These are phyloP conservation scores for Lyophyllum semitale DNA, from an alignment of 768 basidiomycete species.

Conservation along the genomic window DNA sequence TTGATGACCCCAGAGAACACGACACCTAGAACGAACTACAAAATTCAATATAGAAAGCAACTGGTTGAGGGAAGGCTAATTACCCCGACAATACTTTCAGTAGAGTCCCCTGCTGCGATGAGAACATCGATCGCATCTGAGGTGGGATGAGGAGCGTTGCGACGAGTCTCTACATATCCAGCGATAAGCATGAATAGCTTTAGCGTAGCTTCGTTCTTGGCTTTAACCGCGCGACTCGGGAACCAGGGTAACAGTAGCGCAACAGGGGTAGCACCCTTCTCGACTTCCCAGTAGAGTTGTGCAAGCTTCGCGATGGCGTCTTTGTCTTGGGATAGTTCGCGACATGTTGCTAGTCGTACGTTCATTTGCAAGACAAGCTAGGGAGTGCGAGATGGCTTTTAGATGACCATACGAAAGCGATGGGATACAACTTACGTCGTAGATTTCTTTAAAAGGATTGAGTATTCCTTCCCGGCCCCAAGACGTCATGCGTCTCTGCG, in stretches of 20 bases:
- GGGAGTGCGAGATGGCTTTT: neutral
- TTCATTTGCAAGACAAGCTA: constrained; percentile 23
- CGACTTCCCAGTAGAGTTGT: constrained; percentile 12
- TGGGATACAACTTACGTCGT: constrained; percentile 11
- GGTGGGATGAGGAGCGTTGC: constrained; percentile 9
- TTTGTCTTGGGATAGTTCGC: constrained; percentile 18
- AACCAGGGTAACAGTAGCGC: constrained; percentile 27
- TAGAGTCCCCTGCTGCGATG: constrained; percentile 17
- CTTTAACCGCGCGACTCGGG: constrained; percentile 17
- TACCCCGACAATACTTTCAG: constrained; percentile 26
- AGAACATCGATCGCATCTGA: constrained; percentile 24
- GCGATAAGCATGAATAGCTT: constrained; percentile 15
- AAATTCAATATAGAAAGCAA: neutral
- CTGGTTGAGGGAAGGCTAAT: neutral
- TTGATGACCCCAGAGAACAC: constrained; percentile 40
- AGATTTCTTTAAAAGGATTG: constrained; percentile 18
- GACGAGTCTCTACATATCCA: constrained; percentile 16
- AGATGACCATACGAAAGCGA: neutral
- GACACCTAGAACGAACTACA: constrained; percentile 31
- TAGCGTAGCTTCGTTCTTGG: constrained; percentile 17
- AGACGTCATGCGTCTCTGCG: constrained; percentile 9
- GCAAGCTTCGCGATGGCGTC: constrained; percentile 13
- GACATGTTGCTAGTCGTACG: constrained; percentile 18
- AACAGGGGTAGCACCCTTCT: constrained; percentile 14
- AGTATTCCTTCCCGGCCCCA: constrained; percentile 20